phyloP scores from a whole-genome alignment of 208 protist genomes.

The Trypanosoma mega region DNA sequence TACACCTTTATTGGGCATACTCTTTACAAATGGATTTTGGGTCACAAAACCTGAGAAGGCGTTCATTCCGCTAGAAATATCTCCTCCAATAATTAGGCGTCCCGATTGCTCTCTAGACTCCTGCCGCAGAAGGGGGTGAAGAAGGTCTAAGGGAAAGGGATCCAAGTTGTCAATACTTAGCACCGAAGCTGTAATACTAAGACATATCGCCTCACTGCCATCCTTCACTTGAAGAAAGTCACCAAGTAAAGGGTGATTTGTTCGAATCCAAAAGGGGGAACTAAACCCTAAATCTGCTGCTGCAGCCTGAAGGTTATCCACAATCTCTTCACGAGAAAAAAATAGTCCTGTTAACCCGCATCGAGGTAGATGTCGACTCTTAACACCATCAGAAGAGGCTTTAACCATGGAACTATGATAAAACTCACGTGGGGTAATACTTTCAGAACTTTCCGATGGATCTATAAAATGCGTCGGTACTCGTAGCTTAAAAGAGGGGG shows the following conservation, averaged over 20 bases:
- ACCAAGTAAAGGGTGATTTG: slow-evolving; percentile 57
- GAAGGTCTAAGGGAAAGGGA: slow-evolving; percentile 33
- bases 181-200: slow-evolving; percentile 69
- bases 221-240: slow-evolving; percentile 70
- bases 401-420: slow-evolving; percentile 56
- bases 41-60: slow-evolving; percentile 69
- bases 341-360: slow-evolving; percentile 81
- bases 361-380: slow-evolving; percentile 41
- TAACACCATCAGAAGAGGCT: slow-evolving; percentile 10
- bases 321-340: slow-evolving; percentile 82
- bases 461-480: slow-evolving; percentile 77
- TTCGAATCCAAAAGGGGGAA: slow-evolving; percentile 84
- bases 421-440: slow-evolving; percentile 66
- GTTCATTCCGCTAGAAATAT: slow-evolving; percentile 76
- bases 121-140: slow-evolving; percentile 51
- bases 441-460: slow-evolving; percentile 35
- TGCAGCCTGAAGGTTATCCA: slow-evolving; percentile 87
- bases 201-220: slow-evolving; percentile 78
- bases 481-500: slow-evolving; percentile 44
- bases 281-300: slow-evolving; percentile 65
- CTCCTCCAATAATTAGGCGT: slow-evolving; percentile 19
- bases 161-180: slow-evolving; percentile 62
- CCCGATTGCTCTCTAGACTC: neutral
- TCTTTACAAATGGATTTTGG: slow-evolving; percentile 69
- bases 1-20: slow-evolving; percentile 59